Evolutionary conservation across 1,139 yeast species (phyloP).

Genomic region (Tardiomyces digboiensis): DNA sequence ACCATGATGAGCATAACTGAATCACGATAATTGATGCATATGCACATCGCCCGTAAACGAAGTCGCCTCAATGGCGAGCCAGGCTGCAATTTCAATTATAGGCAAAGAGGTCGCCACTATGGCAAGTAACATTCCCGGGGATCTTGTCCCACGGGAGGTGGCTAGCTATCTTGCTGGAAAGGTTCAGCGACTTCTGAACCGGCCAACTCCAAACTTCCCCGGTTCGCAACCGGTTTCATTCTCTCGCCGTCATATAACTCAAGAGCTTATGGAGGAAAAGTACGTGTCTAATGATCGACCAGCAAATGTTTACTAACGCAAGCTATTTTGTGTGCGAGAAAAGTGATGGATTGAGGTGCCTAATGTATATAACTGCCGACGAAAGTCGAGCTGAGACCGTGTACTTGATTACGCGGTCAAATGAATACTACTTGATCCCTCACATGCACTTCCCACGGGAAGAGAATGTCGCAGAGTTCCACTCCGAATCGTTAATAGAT

Average conservation of each 20-base stretch:
- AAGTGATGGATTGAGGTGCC: conserved; percentile 84
- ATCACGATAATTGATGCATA: too few species aligned
- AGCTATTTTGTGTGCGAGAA: conserved; percentile 88
- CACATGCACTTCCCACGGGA: conserved; percentile 74
- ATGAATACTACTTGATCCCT: conserved; percentile 74
- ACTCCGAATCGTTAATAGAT: conserved; percentile 82
- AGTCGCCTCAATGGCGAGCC: too few species aligned
- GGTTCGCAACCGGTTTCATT: conserved; percentile 97
- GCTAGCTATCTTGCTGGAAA: conserved; percentile 57
- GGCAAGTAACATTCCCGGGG: conserved; percentile 57
- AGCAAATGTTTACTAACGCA: not conserved
- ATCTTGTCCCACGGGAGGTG: conserved; percentile 59
- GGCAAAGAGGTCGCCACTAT: too few species aligned
- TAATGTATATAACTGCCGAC: conserved; percentile 69
- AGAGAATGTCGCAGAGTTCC: conserved; percentile 49
- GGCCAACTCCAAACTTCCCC: conserved; percentile 39
- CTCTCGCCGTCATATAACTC: conserved; percentile 59
- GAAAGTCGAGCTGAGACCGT: conserved; percentile 28
- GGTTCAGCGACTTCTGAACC: conserved; percentile 60
- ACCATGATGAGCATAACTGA: too few species aligned
- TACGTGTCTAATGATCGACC: conserved; percentile 7
- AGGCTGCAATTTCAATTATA: too few species aligned
- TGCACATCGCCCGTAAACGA: too few species aligned
- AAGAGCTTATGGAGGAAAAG: conserved; percentile 49
- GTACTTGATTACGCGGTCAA: conserved; percentile 75